Evolutionary conservation across 495 filamentous ascomycete species (phyloP), one percentile per base, ranked within the genome.

Genomic region (Neurospora sp.): DNA sequence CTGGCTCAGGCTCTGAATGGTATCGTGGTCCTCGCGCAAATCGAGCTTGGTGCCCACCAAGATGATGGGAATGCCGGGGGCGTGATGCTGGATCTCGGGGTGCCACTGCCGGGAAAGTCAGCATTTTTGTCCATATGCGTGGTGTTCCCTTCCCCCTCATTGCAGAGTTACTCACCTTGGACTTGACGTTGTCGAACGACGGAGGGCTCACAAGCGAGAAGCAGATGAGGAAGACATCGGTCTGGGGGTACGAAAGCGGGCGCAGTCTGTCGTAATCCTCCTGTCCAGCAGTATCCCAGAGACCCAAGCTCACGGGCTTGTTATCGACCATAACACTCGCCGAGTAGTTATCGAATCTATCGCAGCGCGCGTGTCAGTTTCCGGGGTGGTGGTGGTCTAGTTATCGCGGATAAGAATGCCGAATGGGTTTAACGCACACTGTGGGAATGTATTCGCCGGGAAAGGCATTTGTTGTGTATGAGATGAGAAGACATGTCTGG

Each of bases 251-350:
- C 22, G 94, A 97, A 69, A 99, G 90, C 74, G 96, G 96, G 76
- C 96, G 89, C 77, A 98, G 89, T 80, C 96, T 89, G 81, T 98
- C 96, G 83, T 99, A 97, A 86, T 97, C 94, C 86, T 99, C 96
- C 86, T 98, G 94, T 79, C 95, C 96, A 76, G 96, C 96, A 77
- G 96, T 99, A 90, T 99, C 96, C 96, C 96, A 98, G 45, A 99
- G 84, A 75, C 96, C 96, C 76, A 99, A 84, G 82, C 94, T 97
- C 82, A 99, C 97, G 44, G 96, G 96, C 83, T 94, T 94, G 75
- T 93, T 93, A 85, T 99, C 96, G 65, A 99, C 96, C 93, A 97
- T 97, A 38, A 99, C 96, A 84, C 92, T 96, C 70, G 96, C 96
- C 68, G 96, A 97, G 84, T 99, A 99, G 84, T 99, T 99, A 79